These are phyloP conservation scores for Pseudonitzschia multistriata DNA, from an alignment of 108 stramenopile species.

Conservation along the genomic window DNA sequence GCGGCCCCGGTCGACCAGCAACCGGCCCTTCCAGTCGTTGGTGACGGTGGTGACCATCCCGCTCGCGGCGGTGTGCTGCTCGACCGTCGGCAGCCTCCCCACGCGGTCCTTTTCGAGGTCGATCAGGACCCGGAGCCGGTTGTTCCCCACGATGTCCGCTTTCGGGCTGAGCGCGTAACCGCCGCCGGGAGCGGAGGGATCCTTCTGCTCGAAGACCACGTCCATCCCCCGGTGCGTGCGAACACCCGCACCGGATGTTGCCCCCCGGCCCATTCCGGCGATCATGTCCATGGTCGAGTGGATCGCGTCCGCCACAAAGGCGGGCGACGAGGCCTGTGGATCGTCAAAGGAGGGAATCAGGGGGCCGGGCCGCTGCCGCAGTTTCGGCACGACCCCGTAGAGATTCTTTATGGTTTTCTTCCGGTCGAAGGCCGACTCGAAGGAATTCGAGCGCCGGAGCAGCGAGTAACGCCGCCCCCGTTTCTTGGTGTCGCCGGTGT, in stretches of 20 bases:
- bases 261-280: neutral
- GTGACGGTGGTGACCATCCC: conserved; percentile 23
- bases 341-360: neutral
- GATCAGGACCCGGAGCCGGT: conserved; percentile 22
- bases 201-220: conserved; percentile 6
- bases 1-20: conserved; percentile 23
- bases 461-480: conserved; percentile 26
- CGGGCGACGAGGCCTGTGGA: neutral
- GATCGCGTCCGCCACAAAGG: neutral
- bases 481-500: conserved; percentile 14
- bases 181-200: conserved; percentile 14
- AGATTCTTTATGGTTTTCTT: conserved; percentile 21
- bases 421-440: conserved; percentile 27
- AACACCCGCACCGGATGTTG: neutral
- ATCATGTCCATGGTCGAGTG: neutral
- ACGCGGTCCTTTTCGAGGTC: conserved; percentile 12
- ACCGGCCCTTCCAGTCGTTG: conserved; percentile 23
- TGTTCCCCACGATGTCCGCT: conserved; percentile 22
- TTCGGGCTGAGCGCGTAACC: conserved; percentile 7
- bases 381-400: neutral
- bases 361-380: neutral
- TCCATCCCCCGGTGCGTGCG: neutral
- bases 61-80: conserved; percentile 16
- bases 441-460: conserved; percentile 29
- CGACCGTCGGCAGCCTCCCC: conserved; percentile 8